Percentiles rank a stretch among this genome's conserved stretches.
Evolutionary conservation across 2,329 filamentous ascomycete species (phyloP).

Genomic region (Stagonosporopsis rhizophila): DNA sequence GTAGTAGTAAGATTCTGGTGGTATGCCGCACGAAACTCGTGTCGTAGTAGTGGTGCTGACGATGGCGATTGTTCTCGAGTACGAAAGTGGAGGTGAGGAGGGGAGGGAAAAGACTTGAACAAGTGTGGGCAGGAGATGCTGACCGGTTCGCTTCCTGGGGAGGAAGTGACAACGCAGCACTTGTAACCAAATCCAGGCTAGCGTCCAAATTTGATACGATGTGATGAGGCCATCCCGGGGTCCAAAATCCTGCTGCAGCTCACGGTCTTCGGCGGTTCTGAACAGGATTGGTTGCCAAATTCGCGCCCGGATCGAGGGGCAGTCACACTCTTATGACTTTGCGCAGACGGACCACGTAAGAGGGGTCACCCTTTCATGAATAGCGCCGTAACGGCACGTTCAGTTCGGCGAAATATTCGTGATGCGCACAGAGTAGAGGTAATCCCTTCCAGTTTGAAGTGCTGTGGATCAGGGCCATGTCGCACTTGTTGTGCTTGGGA

Average conservation of each 20-base stretch:
- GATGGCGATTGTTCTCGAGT: constrained; percentile 27
- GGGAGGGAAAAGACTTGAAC: constrained; percentile 37
- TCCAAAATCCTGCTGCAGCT: constrained; percentile 32
- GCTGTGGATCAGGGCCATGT: constrained; percentile 11
- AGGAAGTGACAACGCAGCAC: constrained; percentile 48
- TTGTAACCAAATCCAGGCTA: constrained; percentile 40
- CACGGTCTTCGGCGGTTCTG: constrained; percentile 35
- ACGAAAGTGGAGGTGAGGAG: constrained; percentile 30
- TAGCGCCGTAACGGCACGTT: constrained; percentile 27
- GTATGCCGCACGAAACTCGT: constrained; percentile 15
- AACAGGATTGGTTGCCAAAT: constrained; percentile 44
- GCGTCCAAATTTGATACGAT: constrained; percentile 20
- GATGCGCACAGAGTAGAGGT: constrained; percentile 25
- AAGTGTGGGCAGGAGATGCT: constrained; percentile 41
- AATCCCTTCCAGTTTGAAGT: constrained; percentile 25
- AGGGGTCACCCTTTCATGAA: constrained; percentile 27
- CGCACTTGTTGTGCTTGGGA: constrained; percentile 21
- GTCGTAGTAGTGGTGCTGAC: constrained; percentile 15
- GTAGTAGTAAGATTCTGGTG: constrained; percentile 1
- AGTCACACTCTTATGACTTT: constrained; percentile 46
- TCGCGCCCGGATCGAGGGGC: constrained; percentile 34
- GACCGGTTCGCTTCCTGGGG: constrained; percentile 41
- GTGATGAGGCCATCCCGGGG: constrained; percentile 25
- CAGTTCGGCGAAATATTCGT: constrained; percentile 36
- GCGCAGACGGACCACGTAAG: constrained; percentile 31